phyloP scores from a whole-genome alignment of 768 basidiomycete species.

The Phylloporus rhodoxanthus region DNA sequence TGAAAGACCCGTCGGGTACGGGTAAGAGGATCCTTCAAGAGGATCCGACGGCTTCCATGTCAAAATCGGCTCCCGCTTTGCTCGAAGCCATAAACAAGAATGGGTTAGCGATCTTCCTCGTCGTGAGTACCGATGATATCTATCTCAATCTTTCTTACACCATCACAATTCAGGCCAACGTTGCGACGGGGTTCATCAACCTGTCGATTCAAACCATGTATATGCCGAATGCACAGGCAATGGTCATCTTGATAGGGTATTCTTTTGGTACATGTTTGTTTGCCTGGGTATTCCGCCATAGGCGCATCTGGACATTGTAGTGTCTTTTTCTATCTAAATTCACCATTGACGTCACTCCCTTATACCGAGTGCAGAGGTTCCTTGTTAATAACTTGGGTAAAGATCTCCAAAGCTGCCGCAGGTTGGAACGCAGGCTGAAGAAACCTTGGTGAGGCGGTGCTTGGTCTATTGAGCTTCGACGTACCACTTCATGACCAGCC shows the following conservation, averaged over 20 bases:
- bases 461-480: conserved; percentile 14
- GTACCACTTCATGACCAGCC: conserved; percentile 60
- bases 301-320: conserved; percentile 31
- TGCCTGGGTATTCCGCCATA: conserved; percentile 51
- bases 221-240: conserved; percentile 45
- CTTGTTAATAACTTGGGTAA: conserved; percentile 47
- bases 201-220: conserved; percentile 80
- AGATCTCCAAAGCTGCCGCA: conserved; percentile 50
- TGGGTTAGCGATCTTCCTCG: conserved; percentile 70
- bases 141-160: not conserved
- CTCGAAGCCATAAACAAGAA: conserved; percentile 83
- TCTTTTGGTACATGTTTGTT: conserved; percentile 48
- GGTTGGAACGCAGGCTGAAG: conserved; percentile 58
- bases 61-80: conserved; percentile 40
- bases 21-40: conserved; percentile 23
- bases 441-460: not conserved
- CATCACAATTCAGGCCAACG: conserved; percentile 59
- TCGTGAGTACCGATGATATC: conserved; percentile 45
- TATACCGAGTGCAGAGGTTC: conserved; percentile 51
- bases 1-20: conserved; percentile 19
- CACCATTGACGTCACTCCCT: not conserved
- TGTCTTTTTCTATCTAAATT: not conserved
- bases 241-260: conserved; percentile 61
- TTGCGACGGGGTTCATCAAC: conserved; percentile 82
- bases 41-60: conserved; percentile 16